Evolutionary conservation across 78 protist genomes (phyloP).

Genomic region (Guillardia theta): DNA sequence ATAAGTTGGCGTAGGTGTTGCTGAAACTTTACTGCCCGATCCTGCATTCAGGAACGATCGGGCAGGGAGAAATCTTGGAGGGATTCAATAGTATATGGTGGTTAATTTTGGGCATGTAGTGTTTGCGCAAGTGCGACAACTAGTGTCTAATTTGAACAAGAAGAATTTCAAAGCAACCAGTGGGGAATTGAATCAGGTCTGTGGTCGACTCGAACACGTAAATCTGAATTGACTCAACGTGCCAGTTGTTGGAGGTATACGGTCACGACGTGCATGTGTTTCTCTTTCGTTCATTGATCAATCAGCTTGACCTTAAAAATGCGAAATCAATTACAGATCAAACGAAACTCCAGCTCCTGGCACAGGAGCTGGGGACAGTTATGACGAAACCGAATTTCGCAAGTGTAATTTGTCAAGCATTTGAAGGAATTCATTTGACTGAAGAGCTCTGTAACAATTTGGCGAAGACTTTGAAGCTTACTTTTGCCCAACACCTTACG

Average conservation of each 20-base stretch:
- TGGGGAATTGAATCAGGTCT: not conserved
- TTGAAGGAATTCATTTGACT: not conserved
- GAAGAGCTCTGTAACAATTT: not conserved
- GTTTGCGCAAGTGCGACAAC: constrained; percentile 28
- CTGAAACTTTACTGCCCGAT: too few relatives aligned
- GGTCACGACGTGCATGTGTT: constrained; percentile 14
- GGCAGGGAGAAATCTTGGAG: too few relatives aligned
- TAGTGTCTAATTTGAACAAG: not conserved
- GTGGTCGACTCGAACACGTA: not conserved
- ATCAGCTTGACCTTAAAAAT: not conserved
- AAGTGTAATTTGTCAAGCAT: constrained; percentile 4
- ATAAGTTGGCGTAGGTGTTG: too few relatives aligned
- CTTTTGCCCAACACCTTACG: not conserved
- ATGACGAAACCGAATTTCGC: not conserved
- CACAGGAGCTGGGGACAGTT: not conserved
- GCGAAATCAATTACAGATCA: not conserved
- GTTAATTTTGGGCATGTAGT: constrained; percentile 27
- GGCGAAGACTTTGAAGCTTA: not conserved
- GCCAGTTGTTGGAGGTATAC: not conserved
- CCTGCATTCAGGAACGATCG: too few relatives aligned
- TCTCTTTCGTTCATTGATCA: not conserved
- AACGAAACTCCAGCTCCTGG: not conserved
- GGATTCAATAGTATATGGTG: too few relatives aligned
- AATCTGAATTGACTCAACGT: not conserved
- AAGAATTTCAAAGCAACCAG: not conserved